Conservation (phyloP, 2,329 filamentous ascomycete species). For the Cadophora sp. region DNA sequence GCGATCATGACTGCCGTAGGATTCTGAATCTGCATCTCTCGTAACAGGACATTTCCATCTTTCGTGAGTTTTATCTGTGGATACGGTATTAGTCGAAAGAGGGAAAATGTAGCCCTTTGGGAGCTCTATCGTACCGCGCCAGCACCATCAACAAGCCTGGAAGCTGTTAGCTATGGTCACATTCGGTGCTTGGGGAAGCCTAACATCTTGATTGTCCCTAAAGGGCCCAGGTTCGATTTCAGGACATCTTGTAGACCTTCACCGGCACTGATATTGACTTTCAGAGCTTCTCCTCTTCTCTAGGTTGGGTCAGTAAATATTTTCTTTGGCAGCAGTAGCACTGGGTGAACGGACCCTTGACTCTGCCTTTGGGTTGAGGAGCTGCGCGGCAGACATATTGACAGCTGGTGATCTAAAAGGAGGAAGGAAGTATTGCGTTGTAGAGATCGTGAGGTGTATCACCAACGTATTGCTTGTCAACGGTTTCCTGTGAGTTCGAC, state of each 20-base stretch:
- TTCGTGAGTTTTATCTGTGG: slow-evolving; percentile 95
- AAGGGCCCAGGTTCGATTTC: slow-evolving; percentile 92
- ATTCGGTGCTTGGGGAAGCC: slow-evolving; percentile 21
- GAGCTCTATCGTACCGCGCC: slow-evolving; percentile 61
- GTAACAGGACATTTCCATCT: slow-evolving; percentile 87
- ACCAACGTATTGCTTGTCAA: slow-evolving; percentile 25
- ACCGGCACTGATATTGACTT: slow-evolving; percentile 95
- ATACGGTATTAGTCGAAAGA: slow-evolving; percentile 33
- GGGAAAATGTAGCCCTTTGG: slow-evolving; percentile 25
- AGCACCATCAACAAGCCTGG: slow-evolving; percentile 71
- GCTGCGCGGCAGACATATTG: slow-evolving; percentile 93
- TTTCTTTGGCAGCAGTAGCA: slow-evolving; percentile 29
- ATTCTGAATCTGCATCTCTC: slow-evolving; percentile 95
- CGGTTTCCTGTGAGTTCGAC: slow-evolving; percentile 32
- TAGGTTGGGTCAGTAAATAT: slow-evolving; percentile 51
- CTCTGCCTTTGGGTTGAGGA: slow-evolving; percentile 98
- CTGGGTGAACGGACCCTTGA: slow-evolving; percentile 73
- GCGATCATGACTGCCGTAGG: slow-evolving; percentile 90
- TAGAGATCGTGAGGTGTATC: slow-evolving; percentile 20
- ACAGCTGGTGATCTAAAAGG: slow-evolving; percentile 27
- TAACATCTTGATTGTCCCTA: slow-evolving; percentile 95
- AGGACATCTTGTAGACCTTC: slow-evolving; percentile 94
- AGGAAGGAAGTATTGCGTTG: slow-evolving; percentile 20
- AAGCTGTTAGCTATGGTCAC: slow-evolving; percentile 36
- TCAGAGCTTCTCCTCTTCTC: slow-evolving; percentile 95